Conservation (phyloP, 2,329 filamentous ascomycete genomes). For the Acrocalymma vagum region DNA sequence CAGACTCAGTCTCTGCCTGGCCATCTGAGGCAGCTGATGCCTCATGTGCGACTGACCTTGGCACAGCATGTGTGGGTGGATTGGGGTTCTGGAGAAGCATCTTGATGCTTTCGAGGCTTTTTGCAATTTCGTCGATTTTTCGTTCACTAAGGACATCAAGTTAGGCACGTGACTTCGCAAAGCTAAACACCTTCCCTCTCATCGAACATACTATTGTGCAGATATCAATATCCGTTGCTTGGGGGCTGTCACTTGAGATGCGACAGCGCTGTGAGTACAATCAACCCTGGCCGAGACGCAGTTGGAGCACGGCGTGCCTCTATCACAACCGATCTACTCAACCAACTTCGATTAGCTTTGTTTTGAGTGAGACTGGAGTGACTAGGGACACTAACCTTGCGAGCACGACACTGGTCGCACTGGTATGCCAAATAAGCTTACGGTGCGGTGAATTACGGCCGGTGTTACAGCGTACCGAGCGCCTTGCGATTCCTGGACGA, state of each 20-base stretch:
- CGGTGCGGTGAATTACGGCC: too few relatives aligned
- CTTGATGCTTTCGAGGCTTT: conserved; percentile 36
- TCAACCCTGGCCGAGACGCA: conserved; percentile 43
- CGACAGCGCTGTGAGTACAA: conserved; percentile 46
- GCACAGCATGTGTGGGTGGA: too few relatives aligned
- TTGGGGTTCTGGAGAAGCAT: conserved; percentile 23
- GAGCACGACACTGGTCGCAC: too few relatives aligned
- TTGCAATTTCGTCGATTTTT: conserved; percentile 49
- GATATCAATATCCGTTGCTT: conserved; percentile 49
- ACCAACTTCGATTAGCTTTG: too few relatives aligned
- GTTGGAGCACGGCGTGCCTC: conserved; percentile 42
- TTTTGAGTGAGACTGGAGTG: too few relatives aligned
- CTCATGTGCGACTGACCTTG: conserved; percentile 1
- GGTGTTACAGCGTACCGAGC: too few relatives aligned
- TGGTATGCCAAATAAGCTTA: too few relatives aligned
- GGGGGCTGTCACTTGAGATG: conserved; percentile 23
- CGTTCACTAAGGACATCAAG: conserved; percentile 48
- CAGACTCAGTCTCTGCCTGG: conserved; percentile 2
- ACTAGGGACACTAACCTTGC: too few relatives aligned
- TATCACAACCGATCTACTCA: conserved; percentile 42
- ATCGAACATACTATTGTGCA: conserved; percentile 48
- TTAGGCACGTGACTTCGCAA: too few relatives aligned
- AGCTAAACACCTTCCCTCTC: too few relatives aligned
- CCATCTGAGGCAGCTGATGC: neutral
- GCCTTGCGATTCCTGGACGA: too few relatives aligned